These are phyloP conservation scores for Didymella glomerata DNA, from an alignment of 2,329 filamentous ascomycete genomes.

Conservation along the genomic window DNA sequence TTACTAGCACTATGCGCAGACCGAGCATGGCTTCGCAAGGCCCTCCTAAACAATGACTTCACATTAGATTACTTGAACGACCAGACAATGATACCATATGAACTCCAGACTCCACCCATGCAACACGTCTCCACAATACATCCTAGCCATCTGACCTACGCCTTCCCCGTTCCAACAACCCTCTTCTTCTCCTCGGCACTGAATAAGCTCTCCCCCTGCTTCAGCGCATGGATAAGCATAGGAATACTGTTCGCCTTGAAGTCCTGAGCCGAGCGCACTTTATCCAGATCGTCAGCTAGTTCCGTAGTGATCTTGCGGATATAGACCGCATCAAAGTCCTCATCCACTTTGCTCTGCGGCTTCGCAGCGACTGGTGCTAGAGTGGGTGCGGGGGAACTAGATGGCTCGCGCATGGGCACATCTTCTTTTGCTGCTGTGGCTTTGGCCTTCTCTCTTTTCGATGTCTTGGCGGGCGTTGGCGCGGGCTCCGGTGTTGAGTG, in stretches of 20 bases:
- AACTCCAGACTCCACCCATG: constrained; percentile 27
- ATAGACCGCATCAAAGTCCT: constrained; percentile 70
- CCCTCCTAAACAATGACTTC: background rate
- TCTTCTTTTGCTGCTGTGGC: constrained; percentile 10
- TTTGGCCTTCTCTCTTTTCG: constrained; percentile 27
- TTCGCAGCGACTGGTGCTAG: constrained; percentile 12
- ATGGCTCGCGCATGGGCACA: constrained; percentile 32
- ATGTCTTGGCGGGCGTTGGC: constrained; percentile 16
- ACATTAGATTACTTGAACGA: background rate
- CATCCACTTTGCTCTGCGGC: constrained; percentile 21
- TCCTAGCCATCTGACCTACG: constrained; percentile 4
- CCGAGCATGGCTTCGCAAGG: background rate
- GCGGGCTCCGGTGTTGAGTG: constrained; percentile 12
- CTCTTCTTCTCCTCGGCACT: constrained; percentile 61
- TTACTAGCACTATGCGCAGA: constrained; percentile 22
- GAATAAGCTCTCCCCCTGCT: constrained; percentile 72
- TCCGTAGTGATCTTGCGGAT: constrained; percentile 74
- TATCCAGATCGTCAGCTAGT: constrained; percentile 77
- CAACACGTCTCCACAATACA: constrained; percentile 12
- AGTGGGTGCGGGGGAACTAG: constrained; percentile 15
- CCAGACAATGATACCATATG: background rate
- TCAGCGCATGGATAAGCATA: constrained; percentile 72
- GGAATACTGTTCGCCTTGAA: constrained; percentile 70
- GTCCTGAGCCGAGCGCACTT: constrained; percentile 72
- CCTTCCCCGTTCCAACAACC: constrained; percentile 41